Base-by-base conservation (phyloP, 1,284 basidiomycete species). In the Austroboletus olivaceoglutinosus region DNA sequence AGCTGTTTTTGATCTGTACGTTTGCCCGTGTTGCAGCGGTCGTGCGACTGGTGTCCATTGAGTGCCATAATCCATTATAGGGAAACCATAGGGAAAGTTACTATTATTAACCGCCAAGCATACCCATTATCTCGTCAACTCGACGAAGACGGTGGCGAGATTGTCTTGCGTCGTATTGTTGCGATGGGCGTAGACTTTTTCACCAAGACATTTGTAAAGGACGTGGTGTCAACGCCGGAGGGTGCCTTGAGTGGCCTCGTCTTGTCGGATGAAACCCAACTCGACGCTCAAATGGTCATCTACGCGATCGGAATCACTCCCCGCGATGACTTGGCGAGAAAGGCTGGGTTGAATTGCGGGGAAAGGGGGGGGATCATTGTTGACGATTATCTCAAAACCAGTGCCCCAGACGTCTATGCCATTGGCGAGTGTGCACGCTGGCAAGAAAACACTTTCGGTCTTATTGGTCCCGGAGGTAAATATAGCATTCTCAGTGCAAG, bases 341-440 rank as follows among this genome's bases (percentile, higher is more conserved):
- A 61, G 2, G 71, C 77, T 4, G 80, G 81, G 3, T 78, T 89
- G 57, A 60, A 70, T 43, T 77, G 76, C 45, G 67, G 74, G 44
- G 53, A 68, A 0, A 71, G 72, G 18, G 81, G 82, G 3, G 88
- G 88, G 0, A 76, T 91, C 55, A 66, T 75, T 6, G 81, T 90
- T 10, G 73, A 78, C 41, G 81, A 87, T 47, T 68, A 73, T 47
- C 68, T 90, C 36, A 61, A 70, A 57, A 89, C 86, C 1, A 82
- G 76, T 23, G 76, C 75, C 1, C 60, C 74, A 43, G 77, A 83
- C 51, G 76, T 89, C 5, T 90, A 81, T 55, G 88, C 88, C 3
- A 84, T 91, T 46, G 88, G 88, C 3, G 88, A 90, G 63, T 89
- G 87, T 61, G 86, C 86, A 0, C 77, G 74, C 45, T 90, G 85